Evolutionary conservation across 352 stramenopile genomes (phyloP).

Genomic region (Pythium apleroticum): DNA sequence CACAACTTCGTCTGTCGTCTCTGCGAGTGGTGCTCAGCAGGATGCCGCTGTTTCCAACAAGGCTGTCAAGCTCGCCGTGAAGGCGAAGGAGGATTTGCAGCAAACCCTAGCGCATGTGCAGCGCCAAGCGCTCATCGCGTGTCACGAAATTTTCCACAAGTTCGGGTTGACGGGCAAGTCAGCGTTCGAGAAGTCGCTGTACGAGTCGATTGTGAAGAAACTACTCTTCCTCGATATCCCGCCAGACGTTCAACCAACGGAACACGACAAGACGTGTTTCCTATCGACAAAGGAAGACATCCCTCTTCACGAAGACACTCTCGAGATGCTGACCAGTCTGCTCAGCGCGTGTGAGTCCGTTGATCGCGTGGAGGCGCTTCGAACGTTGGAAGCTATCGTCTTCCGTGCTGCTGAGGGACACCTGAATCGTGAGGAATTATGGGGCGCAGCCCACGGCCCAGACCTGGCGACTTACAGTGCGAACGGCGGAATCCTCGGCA

Average conservation of each 20-base stretch:
- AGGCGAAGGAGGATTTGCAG: slow-evolving; percentile 80
- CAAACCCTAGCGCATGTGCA: slow-evolving; percentile 79
- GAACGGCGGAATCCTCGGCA: slow-evolving; percentile 65
- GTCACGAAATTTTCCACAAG: slow-evolving; percentile 68
- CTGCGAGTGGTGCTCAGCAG: not conserved
- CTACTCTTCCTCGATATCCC: slow-evolving; percentile 83
- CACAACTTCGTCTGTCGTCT: not conserved
- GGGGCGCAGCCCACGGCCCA: slow-evolving; percentile 42
- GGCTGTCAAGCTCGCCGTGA: slow-evolving; percentile 63
- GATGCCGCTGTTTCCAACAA: slow-evolving; percentile 37
- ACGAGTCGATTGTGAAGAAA: slow-evolving; percentile 79
- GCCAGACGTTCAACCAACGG: slow-evolving; percentile 75
- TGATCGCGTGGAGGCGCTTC: slow-evolving; percentile 70
- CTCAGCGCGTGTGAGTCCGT: slow-evolving; percentile 58
- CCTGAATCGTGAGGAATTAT: slow-evolving; percentile 71
- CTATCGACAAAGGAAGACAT: slow-evolving; percentile 82
- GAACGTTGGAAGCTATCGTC: slow-evolving; percentile 73
- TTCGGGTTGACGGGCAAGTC: slow-evolving; percentile 64
- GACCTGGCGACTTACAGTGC: slow-evolving; percentile 54
- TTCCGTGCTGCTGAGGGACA: slow-evolving; percentile 80
- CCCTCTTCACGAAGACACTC: slow-evolving; percentile 70
- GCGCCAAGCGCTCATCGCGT: slow-evolving; percentile 66
- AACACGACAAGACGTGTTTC: slow-evolving; percentile 86
- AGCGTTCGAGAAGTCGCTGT: slow-evolving; percentile 77
- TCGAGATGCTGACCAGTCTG: slow-evolving; percentile 57